Percentiles rank a stretch among this genome's conserved stretches.
These are phyloP conservation scores for Microstegium vimineum DNA, from an alignment of 176 grass and related monocot genomes.

Conservation along the genomic window DNA sequence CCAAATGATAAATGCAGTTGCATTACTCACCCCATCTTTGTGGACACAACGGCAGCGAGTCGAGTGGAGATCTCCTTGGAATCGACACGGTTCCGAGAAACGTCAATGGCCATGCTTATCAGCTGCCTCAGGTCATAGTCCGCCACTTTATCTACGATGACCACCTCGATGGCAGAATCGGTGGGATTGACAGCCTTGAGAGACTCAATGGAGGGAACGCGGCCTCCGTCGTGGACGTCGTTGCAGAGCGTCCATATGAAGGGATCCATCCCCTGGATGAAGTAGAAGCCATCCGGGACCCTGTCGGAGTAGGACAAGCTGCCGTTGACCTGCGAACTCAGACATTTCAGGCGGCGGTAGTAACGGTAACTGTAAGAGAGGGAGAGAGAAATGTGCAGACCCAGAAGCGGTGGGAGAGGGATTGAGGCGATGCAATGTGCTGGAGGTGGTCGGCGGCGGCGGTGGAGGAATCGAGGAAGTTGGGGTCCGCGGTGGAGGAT, in stretches of 20 bases:
- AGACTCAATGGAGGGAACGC: slow-evolving; percentile 63
- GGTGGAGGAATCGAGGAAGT: slow-evolving; percentile 52
- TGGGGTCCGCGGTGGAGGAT: slow-evolving; percentile 49
- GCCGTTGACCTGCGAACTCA: slow-evolving; percentile 62
- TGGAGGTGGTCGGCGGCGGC: slow-evolving; percentile 29
- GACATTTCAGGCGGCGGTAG: slow-evolving; percentile 4
- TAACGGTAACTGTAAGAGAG: background rate
- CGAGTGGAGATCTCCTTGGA: slow-evolving; percentile 50
- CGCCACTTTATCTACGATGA: slow-evolving; percentile 47
- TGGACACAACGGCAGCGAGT: slow-evolving; percentile 58
- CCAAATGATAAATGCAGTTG: background rate
- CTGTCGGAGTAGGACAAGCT: slow-evolving; percentile 71
- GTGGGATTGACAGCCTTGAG: slow-evolving; percentile 44
- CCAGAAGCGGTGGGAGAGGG: slow-evolving; percentile 78
- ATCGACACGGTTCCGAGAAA: slow-evolving; percentile 40
- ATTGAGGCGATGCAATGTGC: slow-evolving; percentile 29
- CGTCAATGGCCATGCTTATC: slow-evolving; percentile 35
- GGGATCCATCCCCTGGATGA: slow-evolving; percentile 82
- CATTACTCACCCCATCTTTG: slow-evolving; percentile 64
- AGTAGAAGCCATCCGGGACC: slow-evolving; percentile 71
- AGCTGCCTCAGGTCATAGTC: slow-evolving; percentile 60
- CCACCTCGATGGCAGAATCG: slow-evolving; percentile 54
- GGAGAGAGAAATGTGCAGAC: slow-evolving; percentile 36
- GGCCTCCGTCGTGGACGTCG: slow-evolving; percentile 50
- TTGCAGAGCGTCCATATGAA: slow-evolving; percentile 81